phyloP scores from a whole-genome alignment of 2,329 filamentous ascomycete genomes.

The Ceratocystis cacaofunesta region DNA sequence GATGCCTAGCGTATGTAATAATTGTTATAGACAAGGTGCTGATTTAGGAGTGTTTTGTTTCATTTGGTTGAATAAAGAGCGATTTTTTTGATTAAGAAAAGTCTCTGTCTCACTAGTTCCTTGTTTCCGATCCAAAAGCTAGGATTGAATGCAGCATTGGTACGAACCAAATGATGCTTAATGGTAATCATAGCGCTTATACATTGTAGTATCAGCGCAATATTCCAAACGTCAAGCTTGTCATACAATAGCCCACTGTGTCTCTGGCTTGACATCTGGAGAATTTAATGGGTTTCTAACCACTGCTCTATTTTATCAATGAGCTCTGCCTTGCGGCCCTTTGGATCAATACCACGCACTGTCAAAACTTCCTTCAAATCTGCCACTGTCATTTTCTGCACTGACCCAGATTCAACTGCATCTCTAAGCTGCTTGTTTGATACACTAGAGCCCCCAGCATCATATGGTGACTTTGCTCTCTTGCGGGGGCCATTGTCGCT shows the following conservation, averaged over 20 bases:
- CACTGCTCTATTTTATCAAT: constrained; percentile 42
- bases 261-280: background rate
- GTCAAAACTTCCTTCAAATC: constrained; percentile 37
- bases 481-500: constrained; percentile 32
- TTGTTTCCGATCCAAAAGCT: background rate
- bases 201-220: background rate
- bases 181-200: background rate
- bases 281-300: constrained; percentile 29
- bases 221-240: too few relatives aligned
- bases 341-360: constrained; percentile 33
- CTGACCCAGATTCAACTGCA: constrained; percentile 30
- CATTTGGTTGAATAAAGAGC: background rate
- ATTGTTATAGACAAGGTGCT: background rate
- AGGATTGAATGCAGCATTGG: background rate
- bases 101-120: background rate
- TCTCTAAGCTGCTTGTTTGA: constrained; percentile 34
- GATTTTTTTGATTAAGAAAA: background rate
- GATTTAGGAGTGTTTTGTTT: too few relatives aligned
- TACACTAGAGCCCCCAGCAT: constrained; percentile 25
- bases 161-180: background rate
- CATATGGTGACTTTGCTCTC: constrained; percentile 27
- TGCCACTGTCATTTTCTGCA: constrained; percentile 40
- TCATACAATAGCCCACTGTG: background rate
- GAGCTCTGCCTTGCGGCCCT: constrained; percentile 40
- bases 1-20: background rate